Percentiles rank a stretch among this genome's conserved stretches.
These are phyloP conservation scores for Diaporthe eres DNA, from an alignment of 2,329 filamentous ascomycete species.

Conservation along the genomic window DNA sequence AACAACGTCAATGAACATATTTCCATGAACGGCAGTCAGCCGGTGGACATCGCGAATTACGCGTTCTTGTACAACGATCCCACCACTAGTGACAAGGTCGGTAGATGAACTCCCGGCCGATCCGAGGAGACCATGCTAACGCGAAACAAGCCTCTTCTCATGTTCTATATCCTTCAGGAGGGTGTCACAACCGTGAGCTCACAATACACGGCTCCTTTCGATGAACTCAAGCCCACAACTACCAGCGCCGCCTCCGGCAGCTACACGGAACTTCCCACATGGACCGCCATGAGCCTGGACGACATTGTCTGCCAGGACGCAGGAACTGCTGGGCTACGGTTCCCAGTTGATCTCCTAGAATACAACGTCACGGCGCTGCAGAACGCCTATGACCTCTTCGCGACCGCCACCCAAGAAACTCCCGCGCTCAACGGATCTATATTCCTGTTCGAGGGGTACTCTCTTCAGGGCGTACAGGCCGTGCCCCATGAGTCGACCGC, in stretches of 20 bases:
- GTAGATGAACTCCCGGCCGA: not conserved
- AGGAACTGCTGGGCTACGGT: constrained; percentile 15
- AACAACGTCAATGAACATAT: constrained; percentile 56
- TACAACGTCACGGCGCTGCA: constrained; percentile 53
- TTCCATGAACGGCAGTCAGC: constrained; percentile 58
- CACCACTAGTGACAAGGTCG: constrained; percentile 16
- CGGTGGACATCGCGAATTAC: constrained; percentile 42
- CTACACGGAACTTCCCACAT: constrained; percentile 26
- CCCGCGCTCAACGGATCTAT: constrained; percentile 53
- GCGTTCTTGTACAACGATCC: constrained; percentile 17
- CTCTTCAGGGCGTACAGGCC: constrained; percentile 53
- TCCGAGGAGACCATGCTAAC: not conserved
- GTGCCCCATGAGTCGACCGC: constrained; percentile 41
- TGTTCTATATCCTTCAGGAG: constrained; percentile 22
- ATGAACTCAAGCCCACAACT: not conserved
- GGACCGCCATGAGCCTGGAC: constrained; percentile 14
- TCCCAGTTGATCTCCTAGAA: constrained; percentile 31
- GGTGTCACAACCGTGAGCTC: not conserved
- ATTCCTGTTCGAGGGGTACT: constrained; percentile 62
- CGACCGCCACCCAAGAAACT: constrained; percentile 46
- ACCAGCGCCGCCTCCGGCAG: constrained; percentile 15
- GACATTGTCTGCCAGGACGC: constrained; percentile 17
- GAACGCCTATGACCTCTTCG: constrained; percentile 53
- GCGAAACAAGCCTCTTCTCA: constrained; percentile 8
- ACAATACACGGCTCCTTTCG: constrained; percentile 7